These are phyloP conservation scores for Blastomyces emzantsi DNA, from an alignment of 2,329 filamentous ascomycete genomes.

Conservation along the genomic window DNA sequence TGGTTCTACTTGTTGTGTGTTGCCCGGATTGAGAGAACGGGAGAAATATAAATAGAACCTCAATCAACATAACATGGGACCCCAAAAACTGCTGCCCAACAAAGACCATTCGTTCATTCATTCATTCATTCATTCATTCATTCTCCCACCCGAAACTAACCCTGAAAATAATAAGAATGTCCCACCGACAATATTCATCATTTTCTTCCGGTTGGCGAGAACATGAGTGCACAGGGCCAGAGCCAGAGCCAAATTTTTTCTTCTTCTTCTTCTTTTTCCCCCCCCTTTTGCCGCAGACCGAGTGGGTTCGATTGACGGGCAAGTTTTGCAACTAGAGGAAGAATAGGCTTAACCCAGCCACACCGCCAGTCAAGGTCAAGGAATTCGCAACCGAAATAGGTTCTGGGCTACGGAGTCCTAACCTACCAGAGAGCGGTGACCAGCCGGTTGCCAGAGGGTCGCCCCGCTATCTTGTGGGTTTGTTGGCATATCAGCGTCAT, in stretches of 20 bases:
- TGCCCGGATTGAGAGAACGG: background rate
- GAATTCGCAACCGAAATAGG: too few relatives aligned
- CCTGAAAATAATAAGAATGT: too few relatives aligned
- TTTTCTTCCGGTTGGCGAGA: background rate
- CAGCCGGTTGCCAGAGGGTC: background rate
- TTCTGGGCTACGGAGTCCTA: background rate
- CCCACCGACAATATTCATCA: background rate
- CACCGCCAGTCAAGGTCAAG: constrained; percentile 3
- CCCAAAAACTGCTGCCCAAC: background rate
- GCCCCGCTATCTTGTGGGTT: too few relatives aligned
- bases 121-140: too few relatives aligned
- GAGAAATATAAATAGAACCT: background rate
- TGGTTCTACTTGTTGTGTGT: background rate
- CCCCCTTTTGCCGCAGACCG: background rate
- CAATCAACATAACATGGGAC: background rate
- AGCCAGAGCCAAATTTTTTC: background rate
- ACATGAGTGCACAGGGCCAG: background rate
- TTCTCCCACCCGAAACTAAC: too few relatives aligned
- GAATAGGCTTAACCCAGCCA: constrained; percentile 6
- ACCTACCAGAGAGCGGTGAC: constrained; percentile 1
- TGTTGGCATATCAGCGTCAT: too few relatives aligned
- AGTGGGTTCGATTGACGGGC: background rate
- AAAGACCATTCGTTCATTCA: background rate
- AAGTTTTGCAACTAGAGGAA: background rate
- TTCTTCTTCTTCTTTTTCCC: background rate